A percentile compares a stretch with the other conserved stretches of the same genome.
These are phyloP conservation scores for Raddia guianensis DNA, from an alignment of 176 grass and related monocot genomes.

Conservation along the genomic window DNA sequence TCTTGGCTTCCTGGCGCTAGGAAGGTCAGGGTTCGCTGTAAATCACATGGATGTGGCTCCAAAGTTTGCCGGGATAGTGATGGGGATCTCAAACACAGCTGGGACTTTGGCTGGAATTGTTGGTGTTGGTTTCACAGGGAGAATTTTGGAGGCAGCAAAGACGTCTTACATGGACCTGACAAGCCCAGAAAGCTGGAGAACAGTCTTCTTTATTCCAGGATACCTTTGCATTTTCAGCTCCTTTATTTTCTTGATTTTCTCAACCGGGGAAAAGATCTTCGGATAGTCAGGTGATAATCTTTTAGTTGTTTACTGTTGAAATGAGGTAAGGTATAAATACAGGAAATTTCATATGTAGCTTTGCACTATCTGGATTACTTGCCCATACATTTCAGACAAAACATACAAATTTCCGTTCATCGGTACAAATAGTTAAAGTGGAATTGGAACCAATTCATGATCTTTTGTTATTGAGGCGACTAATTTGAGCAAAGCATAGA, in stretches of 20 bases:
- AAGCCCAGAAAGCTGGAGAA: constrained; percentile 54
- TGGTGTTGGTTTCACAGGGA: constrained; percentile 61
- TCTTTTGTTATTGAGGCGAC: too few relatives aligned
- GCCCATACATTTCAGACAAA: not conserved
- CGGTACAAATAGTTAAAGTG: not conserved
- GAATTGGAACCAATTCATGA: not conserved
- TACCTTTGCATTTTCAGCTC: constrained; percentile 66
- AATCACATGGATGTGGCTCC: constrained; percentile 74
- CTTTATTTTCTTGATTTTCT: constrained; percentile 60
- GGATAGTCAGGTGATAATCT: constrained; percentile 33
- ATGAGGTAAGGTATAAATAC: not conserved
- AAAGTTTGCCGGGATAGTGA: constrained; percentile 65
- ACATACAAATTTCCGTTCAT: not conserved
- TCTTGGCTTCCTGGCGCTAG: constrained; percentile 63
- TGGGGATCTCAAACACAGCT: constrained; percentile 66
- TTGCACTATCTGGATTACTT: not conserved
- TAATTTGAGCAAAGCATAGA: not conserved
- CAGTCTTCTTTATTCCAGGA: constrained; percentile 58
- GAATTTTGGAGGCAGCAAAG: constrained; percentile 57
- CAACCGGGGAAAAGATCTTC: constrained; percentile 64
- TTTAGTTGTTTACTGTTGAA: not conserved
- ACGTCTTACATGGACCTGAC: constrained; percentile 51
- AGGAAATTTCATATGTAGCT: not conserved
- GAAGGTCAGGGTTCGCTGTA: constrained; percentile 65
- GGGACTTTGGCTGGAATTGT: constrained; percentile 70